Conservation (phyloP, 257 asterid species). For the Fraxinus americana region DNA sequence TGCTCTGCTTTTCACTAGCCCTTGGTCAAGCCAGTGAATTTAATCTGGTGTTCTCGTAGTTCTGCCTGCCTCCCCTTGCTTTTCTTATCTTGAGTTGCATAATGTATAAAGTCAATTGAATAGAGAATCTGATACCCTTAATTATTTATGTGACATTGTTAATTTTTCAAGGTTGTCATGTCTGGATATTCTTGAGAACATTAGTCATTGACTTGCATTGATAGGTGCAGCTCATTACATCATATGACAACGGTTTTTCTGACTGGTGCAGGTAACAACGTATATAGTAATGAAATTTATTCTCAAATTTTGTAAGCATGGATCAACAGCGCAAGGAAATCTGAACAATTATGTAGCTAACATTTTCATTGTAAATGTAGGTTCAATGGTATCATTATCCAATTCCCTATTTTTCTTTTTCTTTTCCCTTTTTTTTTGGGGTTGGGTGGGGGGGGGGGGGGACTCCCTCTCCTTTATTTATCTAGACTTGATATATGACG, state of each 20-base stretch:
- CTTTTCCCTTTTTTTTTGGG: too few relatives aligned
- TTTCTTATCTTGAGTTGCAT: not conserved
- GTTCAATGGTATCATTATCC: too few relatives aligned
- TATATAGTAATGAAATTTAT: too few relatives aligned
- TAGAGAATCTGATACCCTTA: constrained; percentile 36
- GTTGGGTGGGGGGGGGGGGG: too few relatives aligned
- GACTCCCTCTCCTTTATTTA: too few relatives aligned
- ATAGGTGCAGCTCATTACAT: not conserved
- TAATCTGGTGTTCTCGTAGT: not conserved
- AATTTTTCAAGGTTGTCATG: constrained; percentile 22
- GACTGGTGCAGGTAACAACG: not conserved
- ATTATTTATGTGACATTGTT: constrained; percentile 12
- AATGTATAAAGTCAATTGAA: constrained; percentile 19
- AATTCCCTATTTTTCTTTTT: too few relatives aligned
- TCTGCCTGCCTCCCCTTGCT: not conserved
- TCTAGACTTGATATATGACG: too few relatives aligned
- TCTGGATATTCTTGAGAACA: not conserved
- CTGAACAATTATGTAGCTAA: not conserved
- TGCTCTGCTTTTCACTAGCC: not conserved
- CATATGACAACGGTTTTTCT: not conserved
- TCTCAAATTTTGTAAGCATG: not conserved
- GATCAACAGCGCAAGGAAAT: not conserved
- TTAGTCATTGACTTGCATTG: not conserved
- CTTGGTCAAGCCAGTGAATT: not conserved
- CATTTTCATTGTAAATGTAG: not conserved